A percentile compares a stretch with the other conserved stretches of the same genome.
Evolutionary conservation across 1,284 basidiomycete genomes (phyloP).

Genomic region (Lentinus polychrous): DNA sequence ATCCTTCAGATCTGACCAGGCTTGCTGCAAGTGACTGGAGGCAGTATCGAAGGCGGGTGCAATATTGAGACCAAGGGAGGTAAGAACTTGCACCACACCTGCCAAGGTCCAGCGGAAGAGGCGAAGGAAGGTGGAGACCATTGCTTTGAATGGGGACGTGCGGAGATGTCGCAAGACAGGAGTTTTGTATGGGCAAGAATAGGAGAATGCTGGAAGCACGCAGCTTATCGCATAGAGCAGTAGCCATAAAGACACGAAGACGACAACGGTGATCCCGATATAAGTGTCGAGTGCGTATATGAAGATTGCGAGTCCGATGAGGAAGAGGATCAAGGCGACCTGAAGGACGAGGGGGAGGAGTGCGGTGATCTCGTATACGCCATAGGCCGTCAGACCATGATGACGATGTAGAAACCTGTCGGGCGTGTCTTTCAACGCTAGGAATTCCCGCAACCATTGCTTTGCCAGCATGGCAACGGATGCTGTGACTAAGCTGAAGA

Average conservation of each 20-base stretch:
- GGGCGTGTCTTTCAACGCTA: not conserved
- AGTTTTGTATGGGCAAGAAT: not conserved
- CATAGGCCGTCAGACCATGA: slow-evolving; percentile 17
- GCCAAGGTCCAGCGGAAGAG: too few species aligned
- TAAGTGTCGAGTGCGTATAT: slow-evolving; percentile 10
- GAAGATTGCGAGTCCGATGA: slow-evolving; percentile 14
- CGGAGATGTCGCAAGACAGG: not conserved
- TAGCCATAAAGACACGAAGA: not conserved
- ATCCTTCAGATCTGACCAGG: too few species aligned
- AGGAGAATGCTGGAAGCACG: not conserved
- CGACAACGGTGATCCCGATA: not conserved
- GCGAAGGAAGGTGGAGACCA: too few species aligned
- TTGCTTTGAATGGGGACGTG: not conserved
- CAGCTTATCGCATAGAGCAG: not conserved
- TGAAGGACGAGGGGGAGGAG: slow-evolving; percentile 19
- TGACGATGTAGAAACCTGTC: slow-evolving; percentile 13
- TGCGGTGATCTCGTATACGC: slow-evolving; percentile 20
- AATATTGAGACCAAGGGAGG: too few species aligned
- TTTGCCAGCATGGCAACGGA: slow-evolving; percentile 3
- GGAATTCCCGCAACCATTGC: slow-evolving; percentile 4
- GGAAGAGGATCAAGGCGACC: slow-evolving; percentile 16
- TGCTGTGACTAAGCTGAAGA: slow-evolving; percentile 1
- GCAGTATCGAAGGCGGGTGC: too few species aligned
- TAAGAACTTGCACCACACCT: too few species aligned
- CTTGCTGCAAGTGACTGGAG: too few species aligned